These are phyloP conservation scores for Populus simonii DNA, from an alignment of 345 rosid genomes.

Conservation along the genomic window DNA sequence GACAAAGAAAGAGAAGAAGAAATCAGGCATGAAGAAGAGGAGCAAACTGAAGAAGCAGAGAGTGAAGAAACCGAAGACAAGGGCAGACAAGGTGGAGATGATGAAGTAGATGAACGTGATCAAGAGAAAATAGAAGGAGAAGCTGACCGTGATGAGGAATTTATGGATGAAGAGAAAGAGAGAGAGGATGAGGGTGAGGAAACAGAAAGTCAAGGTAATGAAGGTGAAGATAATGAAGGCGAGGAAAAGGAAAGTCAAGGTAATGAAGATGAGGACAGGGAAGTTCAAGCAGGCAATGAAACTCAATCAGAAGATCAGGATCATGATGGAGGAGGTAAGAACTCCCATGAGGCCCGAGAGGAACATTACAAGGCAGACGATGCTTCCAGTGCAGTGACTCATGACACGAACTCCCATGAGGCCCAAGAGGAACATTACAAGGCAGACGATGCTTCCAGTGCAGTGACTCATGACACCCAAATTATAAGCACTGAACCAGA, in stretches of 20 bases:
- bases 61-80: conserved; percentile 17
- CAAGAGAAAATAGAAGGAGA: conserved; percentile 35
- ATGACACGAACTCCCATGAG: conserved; percentile 57
- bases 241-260: conserved; percentile 31
- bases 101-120: conserved; percentile 25
- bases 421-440: conserved; percentile 82
- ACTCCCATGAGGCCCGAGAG: conserved; percentile 72
- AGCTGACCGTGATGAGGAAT: conserved; percentile 45
- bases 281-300: conserved; percentile 30
- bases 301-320: conserved; percentile 35
- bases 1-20: conserved; percentile 29
- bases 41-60: conserved; percentile 30
- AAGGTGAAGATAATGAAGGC: conserved; percentile 23
- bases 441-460: conserved; percentile 97
- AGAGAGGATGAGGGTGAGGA: conserved; percentile 22
- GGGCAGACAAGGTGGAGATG: conserved; percentile 17
- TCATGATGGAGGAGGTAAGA: conserved; percentile 33
- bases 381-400: conserved; percentile 96
- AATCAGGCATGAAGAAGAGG: conserved; percentile 37
- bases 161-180: conserved; percentile 45
- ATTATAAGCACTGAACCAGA: conserved; percentile 33
- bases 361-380: conserved; percentile 84
- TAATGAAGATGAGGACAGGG: conserved; percentile 34
- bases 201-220: conserved; percentile 35
- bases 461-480: conserved; percentile 75